Evolutionary conservation across 495 filamentous ascomycete species (phyloP).

Genomic region (Penicillium parvum): DNA sequence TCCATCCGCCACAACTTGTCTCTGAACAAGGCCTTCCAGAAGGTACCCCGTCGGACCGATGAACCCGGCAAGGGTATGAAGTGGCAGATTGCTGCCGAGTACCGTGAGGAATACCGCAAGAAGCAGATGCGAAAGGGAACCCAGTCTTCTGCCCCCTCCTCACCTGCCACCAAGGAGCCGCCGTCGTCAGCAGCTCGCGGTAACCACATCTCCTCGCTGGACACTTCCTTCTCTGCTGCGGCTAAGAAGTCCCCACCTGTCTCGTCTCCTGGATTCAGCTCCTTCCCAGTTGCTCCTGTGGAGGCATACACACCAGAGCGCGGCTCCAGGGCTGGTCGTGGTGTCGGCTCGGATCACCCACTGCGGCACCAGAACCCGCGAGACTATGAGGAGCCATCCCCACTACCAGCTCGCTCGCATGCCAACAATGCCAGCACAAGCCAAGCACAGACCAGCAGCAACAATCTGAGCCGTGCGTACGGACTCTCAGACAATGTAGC

Average conservation of each 20-base stretch:
- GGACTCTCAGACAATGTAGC: slow-evolving; percentile 55
- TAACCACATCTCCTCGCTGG: slow-evolving; percentile 34
- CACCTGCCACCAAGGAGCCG: slow-evolving; percentile 41
- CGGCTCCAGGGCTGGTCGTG: slow-evolving; percentile 37
- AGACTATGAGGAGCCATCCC: slow-evolving; percentile 53
- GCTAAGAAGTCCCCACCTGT: slow-evolving; percentile 52
- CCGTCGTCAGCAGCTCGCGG: slow-evolving; percentile 21
- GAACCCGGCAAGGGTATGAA: slow-evolving; percentile 99
- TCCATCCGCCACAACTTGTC: slow-evolving; percentile 96
- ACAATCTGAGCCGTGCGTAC: slow-evolving; percentile 47
- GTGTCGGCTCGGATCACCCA: slow-evolving; percentile 30
- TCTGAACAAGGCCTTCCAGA: slow-evolving; percentile 86
- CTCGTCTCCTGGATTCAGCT: slow-evolving; percentile 44
- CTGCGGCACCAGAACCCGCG: slow-evolving; percentile 32
- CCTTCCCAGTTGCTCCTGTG: slow-evolving; percentile 44
- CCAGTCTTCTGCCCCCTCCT: slow-evolving; percentile 45
- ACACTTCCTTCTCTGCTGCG: slow-evolving; percentile 36
- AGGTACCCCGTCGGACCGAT: slow-evolving; percentile 84
- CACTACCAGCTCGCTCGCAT: slow-evolving; percentile 48
- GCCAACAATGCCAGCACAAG: slow-evolving; percentile 29
- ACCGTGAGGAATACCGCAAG: slow-evolving; percentile 71
- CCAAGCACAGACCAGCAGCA: slow-evolving; percentile 47
- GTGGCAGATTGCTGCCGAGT: slow-evolving; percentile 81
- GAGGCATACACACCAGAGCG: slow-evolving; percentile 47
- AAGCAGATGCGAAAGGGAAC: slow-evolving; percentile 48